Evolutionary conservation across 2,329 filamentous ascomycete genomes (phyloP).

Genomic region (Fusarium albosuccineum): DNA sequence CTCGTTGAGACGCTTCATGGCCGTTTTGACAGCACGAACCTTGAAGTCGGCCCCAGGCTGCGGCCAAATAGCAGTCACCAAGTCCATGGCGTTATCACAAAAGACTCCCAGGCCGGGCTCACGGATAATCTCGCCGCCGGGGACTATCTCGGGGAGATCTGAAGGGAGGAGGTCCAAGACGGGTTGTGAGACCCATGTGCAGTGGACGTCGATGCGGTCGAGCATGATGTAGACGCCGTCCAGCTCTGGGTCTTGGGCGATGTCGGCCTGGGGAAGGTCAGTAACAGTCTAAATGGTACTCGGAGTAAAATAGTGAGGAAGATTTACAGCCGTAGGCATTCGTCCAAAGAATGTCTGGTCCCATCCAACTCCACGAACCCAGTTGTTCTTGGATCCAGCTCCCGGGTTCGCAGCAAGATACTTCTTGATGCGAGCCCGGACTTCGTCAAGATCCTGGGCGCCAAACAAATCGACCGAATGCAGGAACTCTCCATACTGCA

Average conservation of each 20-base stretch:
- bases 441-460: conserved; percentile 65
- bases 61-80: conserved; percentile 69
- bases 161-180: conserved; percentile 71
- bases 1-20: conserved; percentile 72
- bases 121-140: conserved; percentile 73
- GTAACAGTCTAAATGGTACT: not conserved
- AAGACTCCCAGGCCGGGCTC: conserved; percentile 76
- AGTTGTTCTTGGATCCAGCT: conserved; percentile 66
- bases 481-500: conserved; percentile 76
- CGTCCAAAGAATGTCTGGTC: conserved; percentile 74
- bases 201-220: conserved; percentile 78
- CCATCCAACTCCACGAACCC: conserved; percentile 78
- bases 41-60: conserved; percentile 67
- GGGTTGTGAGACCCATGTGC: conserved; percentile 75
- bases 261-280: conserved; percentile 58
- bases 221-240: conserved; percentile 74
- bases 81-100: conserved; percentile 79
- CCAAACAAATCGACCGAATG: conserved; percentile 76
- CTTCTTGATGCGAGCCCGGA: conserved; percentile 62
- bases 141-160: conserved; percentile 64
- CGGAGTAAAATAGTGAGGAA: conserved; percentile 21
- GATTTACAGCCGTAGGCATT: conserved; percentile 73
- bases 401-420: conserved; percentile 65
- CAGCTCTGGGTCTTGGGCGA: conserved; percentile 66
- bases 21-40: conserved; percentile 66